A percentile compares a stretch with the other conserved stretches of the same genome.
Conservation (phyloP, 2,329 filamentous ascomycete species). For the Alternaria tenuissima region DNA sequence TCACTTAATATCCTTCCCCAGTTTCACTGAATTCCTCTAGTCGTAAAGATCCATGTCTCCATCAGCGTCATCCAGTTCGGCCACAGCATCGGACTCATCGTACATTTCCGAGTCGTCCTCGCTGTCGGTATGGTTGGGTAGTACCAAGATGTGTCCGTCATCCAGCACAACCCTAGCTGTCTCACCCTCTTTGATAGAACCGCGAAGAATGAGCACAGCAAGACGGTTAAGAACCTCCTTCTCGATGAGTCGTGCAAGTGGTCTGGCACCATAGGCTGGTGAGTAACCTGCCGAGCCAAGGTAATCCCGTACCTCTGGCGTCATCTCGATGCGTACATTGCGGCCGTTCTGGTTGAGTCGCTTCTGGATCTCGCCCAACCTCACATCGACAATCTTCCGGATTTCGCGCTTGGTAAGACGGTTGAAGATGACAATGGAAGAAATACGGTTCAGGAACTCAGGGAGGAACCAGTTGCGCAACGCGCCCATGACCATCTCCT, state of each 20-base stretch:
- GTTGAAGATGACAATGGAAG: constrained; percentile 97
- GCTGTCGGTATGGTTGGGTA: constrained; percentile 80
- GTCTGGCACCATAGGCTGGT: constrained; percentile 91
- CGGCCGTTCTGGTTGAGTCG: constrained; percentile 85
- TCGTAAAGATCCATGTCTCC: constrained; percentile 71
- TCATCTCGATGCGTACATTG: constrained; percentile 84
- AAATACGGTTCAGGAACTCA: constrained; percentile 98
- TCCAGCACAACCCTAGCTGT: constrained; percentile 78
- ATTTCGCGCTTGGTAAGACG: constrained; percentile 89
- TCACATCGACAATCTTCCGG: constrained; percentile 92
- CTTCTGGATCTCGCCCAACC: constrained; percentile 87
- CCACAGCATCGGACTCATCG: constrained; percentile 77
- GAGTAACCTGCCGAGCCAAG: constrained; percentile 91
- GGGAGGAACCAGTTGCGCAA: constrained; percentile 96
- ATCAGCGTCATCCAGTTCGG: constrained; percentile 67
- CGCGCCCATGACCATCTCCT: constrained; percentile 88
- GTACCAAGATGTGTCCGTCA: constrained; percentile 79
- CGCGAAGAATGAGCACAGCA: constrained; percentile 88
- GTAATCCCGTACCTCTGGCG: constrained; percentile 89
- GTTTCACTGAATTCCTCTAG: constrained; percentile 52
- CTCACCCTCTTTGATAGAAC: constrained; percentile 86
- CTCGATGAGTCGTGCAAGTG: constrained; percentile 88
- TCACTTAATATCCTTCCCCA: not conserved
- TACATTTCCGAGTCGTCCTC: constrained; percentile 76
- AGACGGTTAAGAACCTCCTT: constrained; percentile 95